Base-by-base conservation (phyloP, 192 early-diverging fungal genomes). In the Coemansia sp. region DNA sequence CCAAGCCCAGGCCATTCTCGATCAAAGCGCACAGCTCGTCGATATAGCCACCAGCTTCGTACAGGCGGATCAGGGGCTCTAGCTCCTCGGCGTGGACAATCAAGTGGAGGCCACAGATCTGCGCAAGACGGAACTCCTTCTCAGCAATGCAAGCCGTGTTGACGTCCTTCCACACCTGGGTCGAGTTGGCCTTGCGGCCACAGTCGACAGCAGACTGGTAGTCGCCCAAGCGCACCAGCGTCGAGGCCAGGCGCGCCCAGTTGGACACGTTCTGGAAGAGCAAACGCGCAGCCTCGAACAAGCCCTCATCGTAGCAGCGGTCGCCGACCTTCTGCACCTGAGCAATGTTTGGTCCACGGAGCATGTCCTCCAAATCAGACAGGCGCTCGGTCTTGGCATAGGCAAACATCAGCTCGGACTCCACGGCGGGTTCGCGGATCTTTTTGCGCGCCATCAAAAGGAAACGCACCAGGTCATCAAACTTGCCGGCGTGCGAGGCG, bases 101-200 rank as follows among this genome's bases (percentile, higher is more conserved):
- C 70, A 99, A 78, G 64, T 96, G 91, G 53, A 99, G 88, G 66
- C 94, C 98, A 77, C 98, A 99, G 62, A 98, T 98, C 84, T 99
- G 96, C 15, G 98, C 98, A 41, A 99, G 78, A 6, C 95, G 87
- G 89, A 98, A 98, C 86, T 99, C 96, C 23, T 88, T 86, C 73
- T 96, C 91, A 31, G 93, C 91, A 55, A 99, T 93, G 83, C 96
- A 98, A 9, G 96, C 96, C 15, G 91, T 89, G 72, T 98, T 94
- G 69, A 99, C 96, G 77, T 99, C 95, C 89, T 97, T 98, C 98
- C 98, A 99, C 51, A 99, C 98, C 82, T 94, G 94, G 31, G 96
- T 98, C 62, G 91, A 91, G 85, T 96, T 97, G 70, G 98, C 98
- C 82, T 99, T 99, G 73, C 98, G 90, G 9, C 96, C 98, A 64